Evolutionary conservation across 2,329 filamentous ascomycete genomes (phyloP), one percentile per base, ranked within the genome.

Genomic region (Fusarium citri): DNA sequence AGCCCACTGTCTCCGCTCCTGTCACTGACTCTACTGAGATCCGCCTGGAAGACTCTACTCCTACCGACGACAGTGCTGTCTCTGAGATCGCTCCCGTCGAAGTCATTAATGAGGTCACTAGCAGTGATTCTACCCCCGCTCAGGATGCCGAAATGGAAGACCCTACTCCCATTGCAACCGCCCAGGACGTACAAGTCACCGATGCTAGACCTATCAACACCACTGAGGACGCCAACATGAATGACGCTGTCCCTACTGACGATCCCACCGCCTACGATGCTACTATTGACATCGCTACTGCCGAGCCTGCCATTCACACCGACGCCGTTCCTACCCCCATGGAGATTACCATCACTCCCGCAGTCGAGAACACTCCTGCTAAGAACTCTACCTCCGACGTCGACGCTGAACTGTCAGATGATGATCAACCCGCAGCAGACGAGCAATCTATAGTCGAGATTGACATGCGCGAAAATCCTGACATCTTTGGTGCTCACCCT

Each of bases 401-500:
- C 41, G 15, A 41, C 10, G 37, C n/a, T 6, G 37, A 43, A 23
- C 18, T 43, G 9, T 25, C 41, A 43, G 12, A 23, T 11, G 30
- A 55, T 6, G 18, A 15, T 8, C 48, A 46, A 18, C 49, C 34
- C 14, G 64, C 71, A 12, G 47, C 57, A 8, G 25, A 59, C n/a
- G 66, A 69, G 28, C 66, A 70, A 8, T 73, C 72, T 12, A 69
- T 79, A 12, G 67, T 78, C n/a, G 76, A 76, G 37, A 76, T 80
- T 31, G 79, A 81, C 56, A 75, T 80, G 72, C 78, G 75, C 7
- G 72, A 77, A 51, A 78, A 78, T 10, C 76, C 69, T 5, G 77
- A 81, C 58, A 81, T 81, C n/a, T 81, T 81, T 41, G 73, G 75
- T 7, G 61, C 68, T 2, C 65, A 75, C 14, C 20, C 55, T 3